Percentiles rank a stretch among this genome's conserved stretches.
phyloP scores from a whole-genome alignment of 225 moss, liverwort and hornwort species.

The Physcomitrellopsis africana region DNA sequence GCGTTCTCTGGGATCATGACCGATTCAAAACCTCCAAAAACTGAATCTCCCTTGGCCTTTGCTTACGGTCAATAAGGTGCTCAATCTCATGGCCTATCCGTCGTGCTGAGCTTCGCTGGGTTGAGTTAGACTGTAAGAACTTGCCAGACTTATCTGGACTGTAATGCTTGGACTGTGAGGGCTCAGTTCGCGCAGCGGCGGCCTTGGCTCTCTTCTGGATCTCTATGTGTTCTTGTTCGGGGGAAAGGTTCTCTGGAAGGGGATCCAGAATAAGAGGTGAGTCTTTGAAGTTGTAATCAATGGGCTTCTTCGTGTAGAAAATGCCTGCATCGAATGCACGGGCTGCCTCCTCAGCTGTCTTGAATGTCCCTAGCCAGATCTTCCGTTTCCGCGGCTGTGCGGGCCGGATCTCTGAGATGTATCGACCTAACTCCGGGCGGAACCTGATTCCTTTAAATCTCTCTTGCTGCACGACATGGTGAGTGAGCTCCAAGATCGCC shows the following conservation, averaged over 20 bases:
- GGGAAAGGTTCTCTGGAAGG: background rate
- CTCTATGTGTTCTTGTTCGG: slow-evolving; percentile 21
- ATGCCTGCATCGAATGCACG: slow-evolving; percentile 32
- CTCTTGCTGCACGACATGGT: background rate
- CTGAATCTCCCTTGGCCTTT: no score
- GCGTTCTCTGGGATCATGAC: no score
- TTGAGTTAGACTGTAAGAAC: no score
- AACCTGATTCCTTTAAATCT: slow-evolving; percentile 26
- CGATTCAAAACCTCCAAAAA: no score
- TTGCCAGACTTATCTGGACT: no score
- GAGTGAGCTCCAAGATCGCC: no score
- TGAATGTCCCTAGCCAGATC: slow-evolving; percentile 32
- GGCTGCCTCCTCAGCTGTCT: slow-evolving; percentile 25
- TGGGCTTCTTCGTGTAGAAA: slow-evolving; percentile 25
- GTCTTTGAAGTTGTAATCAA: slow-evolving; percentile 28
- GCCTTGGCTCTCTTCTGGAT: slow-evolving; percentile 33
- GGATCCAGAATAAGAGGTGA: slow-evolving; percentile 14
- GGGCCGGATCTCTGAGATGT: slow-evolving; percentile 31
- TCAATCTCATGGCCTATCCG: no score
- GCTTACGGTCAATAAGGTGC: no score
- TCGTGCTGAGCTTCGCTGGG: no score
- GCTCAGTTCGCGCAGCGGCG: slow-evolving; percentile 18
- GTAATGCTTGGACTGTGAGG: background rate
- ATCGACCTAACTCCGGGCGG: slow-evolving; percentile 25
- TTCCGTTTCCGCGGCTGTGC: slow-evolving; percentile 27